These are phyloP conservation scores for Vaccinium myrtillus DNA, from an alignment of 148 eudicot species.

Conservation along the genomic window DNA sequence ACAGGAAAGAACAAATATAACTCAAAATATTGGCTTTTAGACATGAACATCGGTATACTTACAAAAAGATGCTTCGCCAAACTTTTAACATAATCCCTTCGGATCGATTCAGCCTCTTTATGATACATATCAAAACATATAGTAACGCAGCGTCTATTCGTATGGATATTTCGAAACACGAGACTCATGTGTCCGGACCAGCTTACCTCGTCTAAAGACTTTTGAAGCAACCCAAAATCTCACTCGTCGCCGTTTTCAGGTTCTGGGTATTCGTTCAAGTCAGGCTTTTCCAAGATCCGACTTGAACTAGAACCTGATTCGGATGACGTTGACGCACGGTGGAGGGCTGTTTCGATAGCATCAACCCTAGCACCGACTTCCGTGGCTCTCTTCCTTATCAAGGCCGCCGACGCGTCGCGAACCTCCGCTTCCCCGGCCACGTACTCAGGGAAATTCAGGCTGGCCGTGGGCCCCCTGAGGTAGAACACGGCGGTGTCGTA, in stretches of 20 bases:
- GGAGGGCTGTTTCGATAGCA: not conserved
- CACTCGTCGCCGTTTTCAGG: not conserved
- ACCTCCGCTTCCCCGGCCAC: not conserved
- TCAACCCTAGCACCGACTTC: conserved; percentile 1
- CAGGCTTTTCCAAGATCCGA: not conserved
- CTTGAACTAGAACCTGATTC: not conserved
- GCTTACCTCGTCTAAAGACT: not conserved
- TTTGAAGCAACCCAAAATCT: not conserved
- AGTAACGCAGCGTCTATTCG: not conserved
- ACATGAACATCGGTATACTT: not conserved
- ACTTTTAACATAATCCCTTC: not conserved
- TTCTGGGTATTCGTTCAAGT: not conserved
- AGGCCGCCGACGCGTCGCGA: not conserved
- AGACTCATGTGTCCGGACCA: too few relatives aligned
- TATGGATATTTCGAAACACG: not conserved
- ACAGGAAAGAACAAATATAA: not conserved
- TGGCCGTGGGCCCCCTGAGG: not conserved
- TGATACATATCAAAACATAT: not conserved
- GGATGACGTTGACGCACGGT: not conserved
- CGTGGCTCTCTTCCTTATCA: not conserved
- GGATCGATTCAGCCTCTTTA: not conserved
- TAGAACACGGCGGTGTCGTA: conserved; percentile 8
- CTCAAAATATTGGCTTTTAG: not conserved
- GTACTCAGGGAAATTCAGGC: not conserved
- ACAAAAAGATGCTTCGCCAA: not conserved